These are phyloP conservation scores for Oryza punctata DNA, from an alignment of 176 grass and related monocot species.

Conservation along the genomic window DNA sequence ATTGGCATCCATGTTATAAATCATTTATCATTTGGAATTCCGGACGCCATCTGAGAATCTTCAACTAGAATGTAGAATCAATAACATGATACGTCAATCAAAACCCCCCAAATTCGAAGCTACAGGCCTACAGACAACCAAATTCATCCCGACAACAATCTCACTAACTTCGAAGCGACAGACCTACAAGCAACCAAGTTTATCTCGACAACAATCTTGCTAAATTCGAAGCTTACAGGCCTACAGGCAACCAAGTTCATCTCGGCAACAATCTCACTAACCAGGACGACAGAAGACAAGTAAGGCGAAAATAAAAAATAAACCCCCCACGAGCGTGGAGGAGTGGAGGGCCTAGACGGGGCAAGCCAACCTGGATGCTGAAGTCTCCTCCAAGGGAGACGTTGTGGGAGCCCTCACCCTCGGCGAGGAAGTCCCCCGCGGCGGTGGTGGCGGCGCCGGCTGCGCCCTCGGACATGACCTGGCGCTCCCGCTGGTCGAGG, in stretches of 20 bases:
- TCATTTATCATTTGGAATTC: neutral
- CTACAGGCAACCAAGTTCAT: neutral
- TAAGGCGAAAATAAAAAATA: neutral
- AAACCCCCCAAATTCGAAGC: neutral
- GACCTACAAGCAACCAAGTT: neutral
- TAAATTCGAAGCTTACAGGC: neutral
- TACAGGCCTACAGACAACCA: neutral
- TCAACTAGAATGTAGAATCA: neutral
- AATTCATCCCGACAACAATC: neutral
- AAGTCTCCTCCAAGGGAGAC: slow-evolving; percentile 96
- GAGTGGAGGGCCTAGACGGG: neutral
- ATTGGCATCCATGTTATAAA: neutral
- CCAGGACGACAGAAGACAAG: neutral
- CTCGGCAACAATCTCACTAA: neutral
- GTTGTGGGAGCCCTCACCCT: slow-evolving; percentile 83
- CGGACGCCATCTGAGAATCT: neutral
- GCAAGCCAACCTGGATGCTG: slow-evolving; percentile 81
- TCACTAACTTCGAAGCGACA: slow-evolving; percentile 2
- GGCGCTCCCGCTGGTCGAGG: slow-evolving; percentile 82
- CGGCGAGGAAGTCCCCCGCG: slow-evolving; percentile 59
- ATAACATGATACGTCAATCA: neutral
- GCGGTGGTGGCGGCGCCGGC: slow-evolving; percentile 25
- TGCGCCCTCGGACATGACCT: slow-evolving; percentile 67
- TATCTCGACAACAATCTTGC: neutral
- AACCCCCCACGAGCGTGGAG: neutral